Evolutionary conservation across 176 grass and related monocot species (phyloP), one percentile per base, ranked within the genome.

Genomic region (Triticum timopheevii): DNA sequence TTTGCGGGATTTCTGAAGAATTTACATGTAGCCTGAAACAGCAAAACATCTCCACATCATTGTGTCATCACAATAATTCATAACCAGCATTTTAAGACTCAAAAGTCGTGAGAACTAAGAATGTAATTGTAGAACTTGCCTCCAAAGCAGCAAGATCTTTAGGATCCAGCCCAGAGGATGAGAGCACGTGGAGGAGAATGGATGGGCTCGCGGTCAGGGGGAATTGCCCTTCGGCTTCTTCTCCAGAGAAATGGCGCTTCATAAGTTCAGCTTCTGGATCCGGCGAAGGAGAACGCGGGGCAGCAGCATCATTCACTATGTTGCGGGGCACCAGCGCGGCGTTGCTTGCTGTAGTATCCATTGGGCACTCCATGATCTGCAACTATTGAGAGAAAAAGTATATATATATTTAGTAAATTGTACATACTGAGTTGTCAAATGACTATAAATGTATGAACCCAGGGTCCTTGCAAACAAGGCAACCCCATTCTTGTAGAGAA

Each of bases 71-170:
- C 36, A 34, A 76, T 16, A 17, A 45, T 24, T 74, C 40, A 47
- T 17, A 74, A 75, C 8, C 3, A 61, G 61, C 34, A 75, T 61
- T 38, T 85, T 56, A 88, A 87, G 76, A 45, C 20, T 63, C 59
- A 69, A 58, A 65, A 30, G 67, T 1, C 1, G 3, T 10, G 39
- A 65, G 84, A 83, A 27, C 28, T 64, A 35, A 23, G 0, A 66
- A 45, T 7, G 45, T 15, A 10, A 61, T 4, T 61, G 44, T 36
- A 35, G 7, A 17, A 94, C 90, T 94, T 94, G 78, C 93, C 93
- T 95, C 93, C 54, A 95, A 73, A 59, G 87, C 85, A 73, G 91
- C 81, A 68, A 95, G 84, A 80, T 95, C 93, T 52, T 83, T 80
- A 13, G 93, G 80, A 30, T 89, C 88, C 33, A 95, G 82, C 4